Base-by-base conservation (phyloP, 2,329 filamentous ascomycete genomes). In the Microsporum canis region DNA sequence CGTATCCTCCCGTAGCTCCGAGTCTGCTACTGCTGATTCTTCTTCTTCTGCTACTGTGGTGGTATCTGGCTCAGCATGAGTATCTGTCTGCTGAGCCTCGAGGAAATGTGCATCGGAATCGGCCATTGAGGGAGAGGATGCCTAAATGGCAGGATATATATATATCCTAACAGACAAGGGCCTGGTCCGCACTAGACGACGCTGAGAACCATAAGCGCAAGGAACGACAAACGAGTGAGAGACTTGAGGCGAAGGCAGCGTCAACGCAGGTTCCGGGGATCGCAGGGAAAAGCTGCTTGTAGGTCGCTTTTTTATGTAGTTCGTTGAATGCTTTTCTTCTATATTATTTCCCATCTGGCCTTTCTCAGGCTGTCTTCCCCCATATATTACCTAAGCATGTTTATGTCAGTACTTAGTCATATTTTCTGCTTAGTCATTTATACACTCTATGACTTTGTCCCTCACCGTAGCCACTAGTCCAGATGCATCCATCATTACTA, bases 61-160 rank as follows among this genome's bases (percentile, higher is more conserved):
- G 45, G 31, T 47, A 39, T 58, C 58, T 36, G 60, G 36, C 31
- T 58, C 43, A 29, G 41, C 34, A 33, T 57, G 33, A 17, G 47
- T 41, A 36, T 60, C 59, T 31, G 60, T 33, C 17, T 63, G 59
- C 33, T 49, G 31, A n/a, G 49, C 57, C 34, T 47, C 57, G 38
- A 27, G 39, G 7, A 39, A 23, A 59, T 51, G 53, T 60, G 41
- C 62, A 51, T 61, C 62, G 55, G 45, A 17, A 58, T 64, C 58
- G 59, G 63, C 63, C 63, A 64, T 64, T 62, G 63, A 41, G 60
- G 38, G 63, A 29, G 58, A 38, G 41, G 45, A 47, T 47, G 41
- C 58, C 49, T 53, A 53, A 23, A 43, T 34, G 47, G 57, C 56
- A 39, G 36, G 39, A 6, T 6, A 43, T 14, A 43, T 43, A 53